phyloP scores from a whole-genome alignment of 78 protist genomes.

The Chrysochromulina parva region DNA sequence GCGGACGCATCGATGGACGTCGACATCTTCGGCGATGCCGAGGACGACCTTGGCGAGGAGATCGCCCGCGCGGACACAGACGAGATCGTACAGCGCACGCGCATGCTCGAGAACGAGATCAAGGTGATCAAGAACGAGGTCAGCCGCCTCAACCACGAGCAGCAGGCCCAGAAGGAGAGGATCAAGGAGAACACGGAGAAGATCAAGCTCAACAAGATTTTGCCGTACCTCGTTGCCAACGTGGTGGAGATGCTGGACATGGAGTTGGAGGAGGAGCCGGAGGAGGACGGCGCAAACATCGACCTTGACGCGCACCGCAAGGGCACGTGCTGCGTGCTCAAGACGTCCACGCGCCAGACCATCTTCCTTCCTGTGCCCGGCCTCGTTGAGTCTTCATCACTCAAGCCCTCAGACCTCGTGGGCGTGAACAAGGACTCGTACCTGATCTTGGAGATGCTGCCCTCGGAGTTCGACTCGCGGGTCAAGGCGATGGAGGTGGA shows the following conservation, averaged over 20 bases:
- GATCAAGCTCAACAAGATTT: constrained; percentile 91
- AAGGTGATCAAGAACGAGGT: constrained; percentile 40
- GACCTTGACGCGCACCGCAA: constrained; percentile 73
- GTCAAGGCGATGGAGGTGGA: constrained; percentile 95
- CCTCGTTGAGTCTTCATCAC: constrained; percentile 86
- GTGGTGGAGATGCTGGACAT: constrained; percentile 88
- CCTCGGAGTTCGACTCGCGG: constrained; percentile 93
- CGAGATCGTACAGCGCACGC: constrained; percentile 43
- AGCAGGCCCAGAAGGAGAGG: constrained; percentile 54
- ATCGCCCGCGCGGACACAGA: constrained; percentile 36
- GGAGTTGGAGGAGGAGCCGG: constrained; percentile 3
- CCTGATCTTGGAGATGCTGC: constrained; percentile 83
- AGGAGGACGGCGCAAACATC: constrained; percentile 46
- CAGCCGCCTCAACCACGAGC: constrained; percentile 64
- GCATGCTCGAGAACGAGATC: constrained; percentile 67
- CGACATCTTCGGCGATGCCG: constrained; percentile 15
- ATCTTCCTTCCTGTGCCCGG: constrained; percentile 98
- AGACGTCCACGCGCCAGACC: constrained; percentile 93
- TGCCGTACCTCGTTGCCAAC: constrained; percentile 97
- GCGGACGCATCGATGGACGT: no score
- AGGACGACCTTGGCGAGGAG: constrained; percentile 35
- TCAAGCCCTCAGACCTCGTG: constrained; percentile 98
- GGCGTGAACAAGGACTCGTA: constrained; percentile 99
- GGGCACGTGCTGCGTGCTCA: constrained; percentile 85
- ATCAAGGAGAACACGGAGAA: constrained; percentile 92